These are phyloP conservation scores for Backusella luteola DNA, from an alignment of 192 early-diverging fungal species.

Conservation along the genomic window DNA sequence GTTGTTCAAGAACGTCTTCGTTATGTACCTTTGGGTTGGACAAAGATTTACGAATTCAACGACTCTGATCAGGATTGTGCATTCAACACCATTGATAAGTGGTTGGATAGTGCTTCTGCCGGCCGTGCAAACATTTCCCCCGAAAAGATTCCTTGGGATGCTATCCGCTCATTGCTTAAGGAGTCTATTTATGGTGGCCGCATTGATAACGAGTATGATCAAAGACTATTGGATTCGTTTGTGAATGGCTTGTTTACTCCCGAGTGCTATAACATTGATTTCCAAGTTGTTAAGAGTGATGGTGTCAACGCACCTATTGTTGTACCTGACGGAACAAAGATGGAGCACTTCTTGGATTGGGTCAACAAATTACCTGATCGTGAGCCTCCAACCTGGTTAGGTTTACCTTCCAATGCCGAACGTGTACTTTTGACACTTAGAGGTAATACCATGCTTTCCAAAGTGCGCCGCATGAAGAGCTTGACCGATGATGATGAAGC, in stretches of 20 bases:
- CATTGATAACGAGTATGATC: constrained; percentile 92
- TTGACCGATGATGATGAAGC: constrained; percentile 82
- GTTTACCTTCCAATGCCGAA: constrained; percentile 92
- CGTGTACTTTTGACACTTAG: constrained; percentile 81
- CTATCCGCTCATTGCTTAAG: constrained; percentile 80
- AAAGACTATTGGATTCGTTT: constrained; percentile 81
- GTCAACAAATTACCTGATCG: constrained; percentile 81
- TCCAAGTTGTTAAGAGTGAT: constrained; percentile 37
- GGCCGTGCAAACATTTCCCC: constrained; percentile 91
- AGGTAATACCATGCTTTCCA: constrained; percentile 79
- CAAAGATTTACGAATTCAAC: constrained; percentile 97
- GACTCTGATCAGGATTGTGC: constrained; percentile 96
- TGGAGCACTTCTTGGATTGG: constrained; percentile 90
- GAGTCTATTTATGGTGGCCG: constrained; percentile 96
- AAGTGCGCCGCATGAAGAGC: constrained; percentile 82
- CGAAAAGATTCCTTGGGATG: constrained; percentile 95
- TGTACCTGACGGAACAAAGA: constrained; percentile 84
- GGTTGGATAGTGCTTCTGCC: constrained; percentile 79
- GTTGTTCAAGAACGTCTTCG: constrained; percentile 94
- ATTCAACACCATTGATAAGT: constrained; percentile 82
- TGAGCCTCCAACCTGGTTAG: constrained; percentile 97
- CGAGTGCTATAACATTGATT: constrained; percentile 78
- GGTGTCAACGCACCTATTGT: constrained; percentile 44
- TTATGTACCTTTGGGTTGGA: constrained; percentile 98
- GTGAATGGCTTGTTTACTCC: constrained; percentile 80